A percentile compares a stretch with the other conserved stretches of the same genome.
Evolutionary conservation across 495 filamentous ascomycete genomes (phyloP).

Genomic region (Penicillium crystallinum): DNA sequence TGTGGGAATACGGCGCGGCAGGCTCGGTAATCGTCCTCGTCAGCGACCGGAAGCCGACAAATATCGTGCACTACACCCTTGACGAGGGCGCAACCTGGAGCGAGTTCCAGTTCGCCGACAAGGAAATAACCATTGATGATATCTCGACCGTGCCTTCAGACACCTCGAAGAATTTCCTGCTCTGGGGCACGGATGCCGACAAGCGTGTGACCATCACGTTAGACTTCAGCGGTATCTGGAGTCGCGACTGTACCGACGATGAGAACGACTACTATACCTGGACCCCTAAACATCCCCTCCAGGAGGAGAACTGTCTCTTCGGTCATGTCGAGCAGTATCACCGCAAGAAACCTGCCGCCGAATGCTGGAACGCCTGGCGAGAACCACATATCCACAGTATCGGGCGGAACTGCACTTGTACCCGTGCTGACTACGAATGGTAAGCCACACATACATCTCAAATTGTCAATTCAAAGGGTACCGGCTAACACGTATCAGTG

Average conservation of each 20-base stretch:
- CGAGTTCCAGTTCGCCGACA: conserved; percentile 64
- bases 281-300: conserved; percentile 72
- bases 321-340: conserved; percentile 86
- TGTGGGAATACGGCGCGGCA: conserved; percentile 93
- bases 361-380: conserved; percentile 79
- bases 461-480: not conserved
- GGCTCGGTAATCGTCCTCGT: conserved; percentile 88
- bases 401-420: conserved; percentile 73
- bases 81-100: conserved; percentile 76
- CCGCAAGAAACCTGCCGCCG: conserved; percentile 67
- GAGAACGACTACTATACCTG: conserved; percentile 79
- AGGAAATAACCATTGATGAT: conserved; percentile 62
- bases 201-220: conserved; percentile 67
- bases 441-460: conserved; percentile 29
- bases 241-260: conserved; percentile 58
- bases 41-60: conserved; percentile 55
- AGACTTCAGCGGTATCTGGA: conserved; percentile 77
- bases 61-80: conserved; percentile 66
- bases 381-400: conserved; percentile 58
- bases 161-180: conserved; percentile 78
- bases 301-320: conserved; percentile 78
- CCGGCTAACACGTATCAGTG: conserved; percentile 48
- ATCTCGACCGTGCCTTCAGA: conserved; percentile 88
- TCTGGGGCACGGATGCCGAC: conserved; percentile 66
- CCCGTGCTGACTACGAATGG: conserved; percentile 88